Evolutionary conservation across 805 yeast genomes (phyloP), one percentile per base, ranked within the genome.

Genomic region (Lipomyces yamanashiensis): DNA sequence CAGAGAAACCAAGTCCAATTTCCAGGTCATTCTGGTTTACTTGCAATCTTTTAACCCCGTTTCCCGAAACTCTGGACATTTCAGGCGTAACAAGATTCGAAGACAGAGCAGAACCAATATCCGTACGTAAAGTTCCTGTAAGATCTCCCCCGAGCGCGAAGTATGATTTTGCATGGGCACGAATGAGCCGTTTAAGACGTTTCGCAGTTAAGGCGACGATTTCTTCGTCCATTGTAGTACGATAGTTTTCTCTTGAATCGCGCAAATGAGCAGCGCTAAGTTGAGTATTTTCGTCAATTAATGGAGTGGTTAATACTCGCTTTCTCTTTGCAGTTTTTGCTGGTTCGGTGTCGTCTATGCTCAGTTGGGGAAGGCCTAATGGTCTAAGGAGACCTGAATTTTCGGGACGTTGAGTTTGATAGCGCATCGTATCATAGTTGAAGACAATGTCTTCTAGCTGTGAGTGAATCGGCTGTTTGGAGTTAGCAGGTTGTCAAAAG

Each of bases 111-210:
- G 43, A 39, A 36, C 55, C 41, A 12, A 52, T 37, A 40, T 52
- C 55, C 19, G 40, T n/a, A 15, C 40, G 13, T 5, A 52, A 23
- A 39, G 34, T 5, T 5, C 52, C 44, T 7, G 41, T 19, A 7
- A 55, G 10, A 33, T 45, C 51, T 15, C 60, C 60, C 2, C 39
- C 55, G 51, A 43, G 54, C 1, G 60, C 64, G 39, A 60, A 63
- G 28, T 39, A 51, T 4, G 54, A 55, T 4, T 33, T 49, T 6
- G 52, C 61, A 15, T 19, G n/a, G 12, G 34, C 34, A 1, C 61
- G 52, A 15, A 53, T 7, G 39, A 44, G 55, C 1, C 28, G 15
- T 8, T 12, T 12, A 23, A 41, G 50, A 28, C 40, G 37, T 21
- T 51, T 52, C 21, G 36, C 36, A 10, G 3, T 13, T 8, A 21